phyloP scores from a whole-genome alignment of 108 stramenopile species.

The Cyclotella choctawhatcheeana region DNA sequence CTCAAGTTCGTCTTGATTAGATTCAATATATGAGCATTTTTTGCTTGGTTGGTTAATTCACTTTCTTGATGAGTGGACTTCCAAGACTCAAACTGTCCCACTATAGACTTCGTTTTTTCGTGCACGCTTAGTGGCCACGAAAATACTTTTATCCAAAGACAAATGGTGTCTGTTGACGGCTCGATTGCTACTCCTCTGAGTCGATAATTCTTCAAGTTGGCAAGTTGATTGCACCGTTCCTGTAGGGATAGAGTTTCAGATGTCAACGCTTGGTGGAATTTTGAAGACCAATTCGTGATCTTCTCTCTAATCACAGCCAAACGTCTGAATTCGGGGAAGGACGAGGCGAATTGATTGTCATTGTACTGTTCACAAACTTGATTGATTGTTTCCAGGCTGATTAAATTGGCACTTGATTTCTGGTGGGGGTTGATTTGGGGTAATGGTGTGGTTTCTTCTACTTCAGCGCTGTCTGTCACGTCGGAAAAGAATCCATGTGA shows the following conservation, averaged over 20 bases:
- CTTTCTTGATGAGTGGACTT: slow-evolving; percentile 4
- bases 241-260: slow-evolving; percentile 33
- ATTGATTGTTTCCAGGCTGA: slow-evolving; percentile 31
- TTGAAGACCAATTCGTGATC: slow-evolving; percentile 54
- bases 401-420: background rate
- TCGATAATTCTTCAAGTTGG: slow-evolving; percentile 19
- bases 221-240: slow-evolving; percentile 24
- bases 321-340: slow-evolving; percentile 39
- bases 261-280: slow-evolving; percentile 30
- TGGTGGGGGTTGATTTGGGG: too few species aligned
- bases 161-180: slow-evolving; percentile 54
- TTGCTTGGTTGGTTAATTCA: slow-evolving; percentile 4
- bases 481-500: slow-evolving; percentile 31
- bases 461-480: background rate
- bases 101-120: slow-evolving; percentile 12
- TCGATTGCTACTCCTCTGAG: slow-evolving; percentile 74
- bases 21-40: background rate
- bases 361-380: slow-evolving; percentile 34
- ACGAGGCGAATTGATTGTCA: slow-evolving; percentile 29
- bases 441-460: too few species aligned
- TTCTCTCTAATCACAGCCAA: slow-evolving; percentile 48
- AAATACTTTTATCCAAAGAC: slow-evolving; percentile 58
- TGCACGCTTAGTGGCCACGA: slow-evolving; percentile 55
- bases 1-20: slow-evolving; percentile 15
- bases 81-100: slow-evolving; percentile 10